Percentiles rank a stretch among this genome's conserved stretches.
These are phyloP conservation scores for Huiozyma sinensis DNA, from an alignment of 805 yeast species.

Conservation along the genomic window DNA sequence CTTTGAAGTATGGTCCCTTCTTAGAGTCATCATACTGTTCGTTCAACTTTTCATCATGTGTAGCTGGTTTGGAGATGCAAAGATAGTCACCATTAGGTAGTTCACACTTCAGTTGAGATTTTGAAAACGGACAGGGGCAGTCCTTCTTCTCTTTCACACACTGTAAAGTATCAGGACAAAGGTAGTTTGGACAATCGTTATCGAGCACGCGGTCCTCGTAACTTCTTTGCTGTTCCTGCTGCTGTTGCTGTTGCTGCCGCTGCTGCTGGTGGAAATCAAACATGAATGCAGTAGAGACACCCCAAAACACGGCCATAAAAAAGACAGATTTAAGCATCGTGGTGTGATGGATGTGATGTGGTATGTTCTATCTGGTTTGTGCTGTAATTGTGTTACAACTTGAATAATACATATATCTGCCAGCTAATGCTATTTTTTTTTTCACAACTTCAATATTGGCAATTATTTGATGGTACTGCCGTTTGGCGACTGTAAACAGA, in stretches of 20 bases:
- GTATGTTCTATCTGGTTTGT: too few species aligned
- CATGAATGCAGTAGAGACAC: constrained; percentile 16
- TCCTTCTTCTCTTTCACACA: constrained; percentile 63
- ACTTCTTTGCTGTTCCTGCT: constrained; percentile 21
- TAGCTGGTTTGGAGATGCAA: constrained; percentile 77
- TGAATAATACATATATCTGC: too few species aligned
- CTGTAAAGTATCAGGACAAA: constrained; percentile 73
- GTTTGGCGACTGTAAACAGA: too few species aligned
- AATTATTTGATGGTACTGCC: background rate
- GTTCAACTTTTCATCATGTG: constrained; percentile 29
- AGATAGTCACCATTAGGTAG: constrained; percentile 52
- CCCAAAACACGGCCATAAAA: background rate
- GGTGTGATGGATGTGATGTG: too few species aligned
- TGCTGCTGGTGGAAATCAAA: constrained; percentile 35
- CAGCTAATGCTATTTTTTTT: too few species aligned
- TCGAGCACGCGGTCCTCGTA: constrained; percentile 30
- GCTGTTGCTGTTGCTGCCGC: constrained; percentile 27
- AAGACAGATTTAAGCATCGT: too few species aligned
- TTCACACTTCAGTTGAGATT: constrained; percentile 71
- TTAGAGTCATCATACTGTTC: constrained; percentile 35
- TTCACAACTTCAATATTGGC: background rate
- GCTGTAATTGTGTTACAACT: too few species aligned
- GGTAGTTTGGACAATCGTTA: constrained; percentile 47
- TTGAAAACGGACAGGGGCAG: constrained; percentile 89
- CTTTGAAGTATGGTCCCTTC: constrained; percentile 32